These are phyloP conservation scores for Aeminium ludgeri DNA, from an alignment of 495 filamentous ascomycete species.

Conservation along the genomic window DNA sequence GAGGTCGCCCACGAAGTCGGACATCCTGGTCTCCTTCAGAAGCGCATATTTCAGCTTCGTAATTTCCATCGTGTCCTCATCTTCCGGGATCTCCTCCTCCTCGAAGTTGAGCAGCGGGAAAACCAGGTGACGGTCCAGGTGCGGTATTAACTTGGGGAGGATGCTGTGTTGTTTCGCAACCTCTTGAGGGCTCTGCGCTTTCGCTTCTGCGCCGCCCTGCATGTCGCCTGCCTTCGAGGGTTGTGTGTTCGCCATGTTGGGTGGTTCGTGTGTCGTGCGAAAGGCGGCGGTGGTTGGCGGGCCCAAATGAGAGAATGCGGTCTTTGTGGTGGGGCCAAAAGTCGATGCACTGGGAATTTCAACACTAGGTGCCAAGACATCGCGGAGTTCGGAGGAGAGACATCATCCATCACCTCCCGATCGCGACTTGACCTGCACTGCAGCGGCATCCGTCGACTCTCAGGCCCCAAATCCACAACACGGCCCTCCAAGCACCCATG, in stretches of 20 bases:
- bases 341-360: no score
- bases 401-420: no score
- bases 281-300: no score
- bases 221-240: slow-evolving; percentile 36
- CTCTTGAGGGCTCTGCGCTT: slow-evolving; percentile 34
- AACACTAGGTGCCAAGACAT: no score
- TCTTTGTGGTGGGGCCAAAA: no score
- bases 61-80: slow-evolving; percentile 41
- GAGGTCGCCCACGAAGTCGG: slow-evolving; percentile 80
- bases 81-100: slow-evolving; percentile 38
- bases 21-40: slow-evolving; percentile 93
- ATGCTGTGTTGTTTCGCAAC: slow-evolving; percentile 57
- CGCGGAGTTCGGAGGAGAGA: no score
- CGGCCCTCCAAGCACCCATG: slow-evolving; percentile 17
- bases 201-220: slow-evolving; percentile 36
- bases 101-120: slow-evolving; percentile 84
- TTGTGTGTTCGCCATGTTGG: slow-evolving; percentile 51
- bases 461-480: not conserved
- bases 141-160: slow-evolving; percentile 69
- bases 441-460: no score
- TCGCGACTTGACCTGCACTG: no score
- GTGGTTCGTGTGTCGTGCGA: slow-evolving; percentile 1
- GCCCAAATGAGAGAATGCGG: no score
- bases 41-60: slow-evolving; percentile 75
- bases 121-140: slow-evolving; percentile 90